These are phyloP conservation scores for Pseudophaeomoniella oleicola DNA, from an alignment of 2,329 filamentous ascomycete species.

Conservation along the genomic window DNA sequence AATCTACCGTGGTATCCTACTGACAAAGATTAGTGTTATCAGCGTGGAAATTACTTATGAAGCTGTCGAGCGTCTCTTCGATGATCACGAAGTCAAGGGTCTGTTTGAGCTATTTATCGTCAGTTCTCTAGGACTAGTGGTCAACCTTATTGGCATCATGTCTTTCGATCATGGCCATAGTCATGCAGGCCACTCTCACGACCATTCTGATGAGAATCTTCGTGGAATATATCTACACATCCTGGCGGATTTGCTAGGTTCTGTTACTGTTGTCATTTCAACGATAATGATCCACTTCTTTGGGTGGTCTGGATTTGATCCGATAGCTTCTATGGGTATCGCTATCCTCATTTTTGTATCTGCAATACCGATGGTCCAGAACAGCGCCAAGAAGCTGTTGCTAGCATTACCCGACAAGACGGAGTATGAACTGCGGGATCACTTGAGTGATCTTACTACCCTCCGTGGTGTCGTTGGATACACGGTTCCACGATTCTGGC, in stretches of 20 bases:
- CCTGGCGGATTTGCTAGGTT: conserved; percentile 85
- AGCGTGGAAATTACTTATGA: conserved; percentile 95
- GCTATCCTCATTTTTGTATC: conserved; percentile 88
- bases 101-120: conserved; percentile 79
- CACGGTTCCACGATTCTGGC: conserved; percentile 80
- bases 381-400: conserved; percentile 68
- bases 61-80: conserved; percentile 72
- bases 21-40: too few species aligned
- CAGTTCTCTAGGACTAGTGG: conserved; percentile 68
- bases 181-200: conserved; percentile 21
- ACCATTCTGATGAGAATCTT: conserved; percentile 91
- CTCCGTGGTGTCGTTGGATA: conserved; percentile 77
- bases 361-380: conserved; percentile 72
- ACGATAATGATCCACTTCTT: conserved; percentile 76
- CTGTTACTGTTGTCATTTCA: conserved; percentile 83
- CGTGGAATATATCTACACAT: conserved; percentile 93
- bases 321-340: conserved; percentile 84
- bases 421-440: conserved; percentile 79
- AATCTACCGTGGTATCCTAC: too few species aligned
- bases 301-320: conserved; percentile 89
- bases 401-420: conserved; percentile 71
- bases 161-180: conserved; percentile 59
- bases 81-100: conserved; percentile 70
- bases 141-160: conserved; percentile 85
- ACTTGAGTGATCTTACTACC: conserved; percentile 66